Evolutionary conservation across 2,329 filamentous ascomycete genomes (phyloP).

Genomic region (Talaromyces marneffei): DNA sequence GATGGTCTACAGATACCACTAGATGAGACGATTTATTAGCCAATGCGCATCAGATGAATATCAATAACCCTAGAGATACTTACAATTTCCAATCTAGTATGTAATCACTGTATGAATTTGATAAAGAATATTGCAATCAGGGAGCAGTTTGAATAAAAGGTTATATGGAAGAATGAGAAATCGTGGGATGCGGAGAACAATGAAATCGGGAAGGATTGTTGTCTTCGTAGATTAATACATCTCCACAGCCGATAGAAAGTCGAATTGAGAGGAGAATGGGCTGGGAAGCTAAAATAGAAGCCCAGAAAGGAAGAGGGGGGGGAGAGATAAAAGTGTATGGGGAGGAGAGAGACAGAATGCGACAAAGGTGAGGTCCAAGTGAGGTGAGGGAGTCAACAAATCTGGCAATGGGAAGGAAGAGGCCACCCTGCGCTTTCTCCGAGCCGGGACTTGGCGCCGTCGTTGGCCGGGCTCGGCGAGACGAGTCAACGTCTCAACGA

Average conservation of each 20-base stretch:
- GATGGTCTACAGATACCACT: neutral
- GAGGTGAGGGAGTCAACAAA: neutral
- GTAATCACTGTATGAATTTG: neutral
- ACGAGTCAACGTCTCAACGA: neutral
- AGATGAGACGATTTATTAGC: neutral
- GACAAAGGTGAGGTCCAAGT: neutral
- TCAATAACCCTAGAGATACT: neutral
- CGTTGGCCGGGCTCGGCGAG: neutral
- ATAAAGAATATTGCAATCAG: neutral
- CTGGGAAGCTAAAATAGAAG: neutral
- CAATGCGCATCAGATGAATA: neutral
- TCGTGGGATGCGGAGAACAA: slow-evolving; percentile 8
- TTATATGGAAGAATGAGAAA: neutral
- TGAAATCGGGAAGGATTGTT: slow-evolving; percentile 1
- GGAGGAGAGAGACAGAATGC: neutral
- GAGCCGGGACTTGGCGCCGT: slow-evolving; percentile 1
- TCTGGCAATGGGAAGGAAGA: slow-evolving; percentile 2
- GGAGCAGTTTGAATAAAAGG: neutral
- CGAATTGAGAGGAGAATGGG: neutral
- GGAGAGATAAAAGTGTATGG: neutral
- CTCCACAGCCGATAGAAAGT: slow-evolving; percentile 1
- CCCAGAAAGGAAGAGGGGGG: neutral
- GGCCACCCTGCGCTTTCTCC: slow-evolving; percentile 7
- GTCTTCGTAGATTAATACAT: slow-evolving; percentile 11
- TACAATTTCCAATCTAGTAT: neutral